Evolutionary conservation across 805 yeast genomes (phyloP), one percentile per base, ranked within the genome.

Genomic region (Komagataella pseudopastoris): DNA sequence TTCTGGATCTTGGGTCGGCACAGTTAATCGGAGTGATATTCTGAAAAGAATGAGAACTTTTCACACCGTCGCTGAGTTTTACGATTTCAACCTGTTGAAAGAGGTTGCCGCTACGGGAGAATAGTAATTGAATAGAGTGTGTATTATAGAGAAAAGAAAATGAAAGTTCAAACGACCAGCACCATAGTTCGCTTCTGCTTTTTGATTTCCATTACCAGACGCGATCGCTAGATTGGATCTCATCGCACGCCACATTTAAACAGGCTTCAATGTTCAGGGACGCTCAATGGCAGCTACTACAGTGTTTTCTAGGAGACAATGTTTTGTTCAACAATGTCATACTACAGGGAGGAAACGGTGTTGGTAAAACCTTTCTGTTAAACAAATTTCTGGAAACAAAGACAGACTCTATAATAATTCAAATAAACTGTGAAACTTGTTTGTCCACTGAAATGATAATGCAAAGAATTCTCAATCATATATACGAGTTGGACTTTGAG

Each of bases 1-100:
- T 63, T 91, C 99, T 0, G 99, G 99, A 6, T 63, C 67, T 14
- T 89, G 96, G 96, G 70, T 65, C 3, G 82, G 78, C 49, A 79
- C 86, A 0, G 63, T 81, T 18, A 61, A 71, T 4, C 68, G 69
- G 49, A 66, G 61, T 4, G 75, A 71, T 0, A 60, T 88, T 6
- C 64, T 70, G 16, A 67, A 68, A 50, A 71, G 71, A 50, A 59
- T 82, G 3, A 63, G 61, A 6, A 72, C 80, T 0, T 87, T 75
- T 62, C 68, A 68, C 20, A 80, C 77, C 53, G 81, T 88, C 12
- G 78, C 91, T 1, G 67, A 68, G 12, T 74, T 65, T 51, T 86
- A 77, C 61, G 83, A 79, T 44, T 69, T 90, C 57, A 77, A 75
- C 51, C 65, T 88, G 51, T 63, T 88, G 48, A 61, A 65, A 46